Base-by-base conservation (phyloP, 2,329 filamentous ascomycete species). In the Claviceps africana region DNA sequence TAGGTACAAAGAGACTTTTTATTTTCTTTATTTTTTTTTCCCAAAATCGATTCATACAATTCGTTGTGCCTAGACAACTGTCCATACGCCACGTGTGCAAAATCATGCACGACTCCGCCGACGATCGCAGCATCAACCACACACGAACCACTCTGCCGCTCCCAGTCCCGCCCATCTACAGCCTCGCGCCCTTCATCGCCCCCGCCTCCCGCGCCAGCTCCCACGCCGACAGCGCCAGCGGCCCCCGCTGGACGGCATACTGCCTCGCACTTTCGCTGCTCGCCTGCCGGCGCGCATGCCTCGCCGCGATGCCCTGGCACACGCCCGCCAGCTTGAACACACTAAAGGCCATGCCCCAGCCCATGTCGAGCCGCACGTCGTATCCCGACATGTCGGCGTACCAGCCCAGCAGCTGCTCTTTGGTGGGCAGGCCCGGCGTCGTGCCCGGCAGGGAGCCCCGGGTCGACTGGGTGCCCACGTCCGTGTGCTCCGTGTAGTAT, bases 271-370 rank as follows among this genome's bases (percentile, higher is more conserved):
- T 79, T 53, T 81, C 85, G 66, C 88, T 95, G 69, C 89, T 95
- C 39, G 93, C 93, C 75, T 97, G 91, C 48, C 91, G 74, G 47
- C 78, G 71, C 28, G 93, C 93, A 66, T 86, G 86, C 57, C 93
- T 74, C 48, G 93, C 93, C 48, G 90, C 90, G 65, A 98, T 97
- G 3, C 93, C 93, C 72, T 98, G 93, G 59, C 74, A 78, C 56
- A 86, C 81, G 49, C 75, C 81, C 31, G 80, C 73, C 51, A 75
- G 68, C 59, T 79, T 74, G 66, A 82, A 83, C 43, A 81, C 73
- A 61, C 71, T 77, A 63, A 85, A 85, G 1, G 81, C 78, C 63
- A 75, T 69, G 35, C 79, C 80, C 78, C 77, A 84, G 49, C 70
- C 67, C 50, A 83, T 67, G 62, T 83, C 80, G 21, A 73, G 67